A percentile compares a stretch with the other conserved stretches of the same genome.
phyloP scores from a whole-genome alignment of 202 grass and related monocot genomes.

The Hordeum pubiflorum region DNA sequence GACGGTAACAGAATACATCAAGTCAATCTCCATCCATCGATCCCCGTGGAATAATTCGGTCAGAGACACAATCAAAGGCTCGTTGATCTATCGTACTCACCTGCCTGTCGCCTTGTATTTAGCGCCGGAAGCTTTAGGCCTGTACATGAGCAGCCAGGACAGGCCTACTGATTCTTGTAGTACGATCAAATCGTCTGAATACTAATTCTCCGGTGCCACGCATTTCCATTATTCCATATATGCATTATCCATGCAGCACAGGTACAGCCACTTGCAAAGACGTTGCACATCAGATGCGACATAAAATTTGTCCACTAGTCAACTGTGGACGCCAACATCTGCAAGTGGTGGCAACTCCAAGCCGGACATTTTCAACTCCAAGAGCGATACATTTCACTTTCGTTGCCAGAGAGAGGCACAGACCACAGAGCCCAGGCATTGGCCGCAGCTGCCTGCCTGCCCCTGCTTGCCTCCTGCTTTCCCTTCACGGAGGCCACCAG shows the following conservation, averaged over 20 bases:
- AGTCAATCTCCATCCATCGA: conserved; percentile 1
- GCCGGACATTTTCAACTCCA: neutral
- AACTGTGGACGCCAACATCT: conserved; percentile 1
- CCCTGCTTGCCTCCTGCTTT: neutral
- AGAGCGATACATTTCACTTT: conserved; percentile 22
- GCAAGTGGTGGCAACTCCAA: conserved; percentile 17
- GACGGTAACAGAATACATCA: neutral
- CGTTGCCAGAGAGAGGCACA: neutral
- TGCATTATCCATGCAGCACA: neutral
- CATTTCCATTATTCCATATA: neutral
- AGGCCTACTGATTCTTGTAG: neutral
- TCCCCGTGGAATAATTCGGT: neutral
- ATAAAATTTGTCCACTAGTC: neutral
- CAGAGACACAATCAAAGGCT: neutral
- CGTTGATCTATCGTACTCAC: neutral
- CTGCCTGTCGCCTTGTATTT: neutral
- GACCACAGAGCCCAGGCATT: neutral
- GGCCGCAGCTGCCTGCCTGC: neutral
- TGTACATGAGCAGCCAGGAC: neutral
- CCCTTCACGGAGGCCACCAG: neutral
- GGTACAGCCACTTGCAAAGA: neutral
- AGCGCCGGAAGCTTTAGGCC: neutral
- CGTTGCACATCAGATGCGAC: neutral
- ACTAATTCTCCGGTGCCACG: neutral
- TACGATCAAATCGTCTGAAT: neutral